These are phyloP conservation scores for Hondaea fermentalgiana DNA, from an alignment of 108 stramenopile genomes.

Conservation along the genomic window DNA sequence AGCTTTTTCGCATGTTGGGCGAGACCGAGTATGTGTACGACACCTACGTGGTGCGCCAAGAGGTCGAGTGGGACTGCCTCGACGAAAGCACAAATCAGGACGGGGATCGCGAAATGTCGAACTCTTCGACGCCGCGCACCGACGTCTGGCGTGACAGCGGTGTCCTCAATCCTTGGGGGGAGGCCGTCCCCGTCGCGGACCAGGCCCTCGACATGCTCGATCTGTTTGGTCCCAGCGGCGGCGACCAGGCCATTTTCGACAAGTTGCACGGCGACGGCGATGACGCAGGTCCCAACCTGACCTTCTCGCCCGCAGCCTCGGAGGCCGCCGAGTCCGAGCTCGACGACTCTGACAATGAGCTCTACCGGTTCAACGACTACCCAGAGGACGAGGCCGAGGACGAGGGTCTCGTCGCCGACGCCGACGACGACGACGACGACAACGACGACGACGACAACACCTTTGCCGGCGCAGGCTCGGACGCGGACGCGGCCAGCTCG, in stretches of 20 bases:
- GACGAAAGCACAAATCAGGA: not conserved
- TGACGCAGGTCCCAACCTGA: not conserved
- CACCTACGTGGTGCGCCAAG: conserved; percentile 1
- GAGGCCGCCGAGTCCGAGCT: not conserved
- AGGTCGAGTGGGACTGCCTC: not conserved
- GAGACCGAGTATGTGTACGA: not conserved
- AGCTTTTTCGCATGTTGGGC: not conserved
- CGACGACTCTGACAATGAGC: not conserved
- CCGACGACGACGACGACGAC: not conserved
- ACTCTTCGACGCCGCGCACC: not conserved
- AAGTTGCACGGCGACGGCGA: not conserved
- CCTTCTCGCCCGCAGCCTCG: not conserved
- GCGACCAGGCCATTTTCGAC: not conserved
- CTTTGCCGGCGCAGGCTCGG: not conserved
- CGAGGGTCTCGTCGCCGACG: not conserved
- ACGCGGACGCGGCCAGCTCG: no score
- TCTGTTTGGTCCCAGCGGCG: not conserved
- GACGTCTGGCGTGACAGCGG: not conserved
- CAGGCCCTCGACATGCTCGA: not conserved
- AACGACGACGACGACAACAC: not conserved
- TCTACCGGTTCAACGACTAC: not conserved
- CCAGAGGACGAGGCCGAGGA: not conserved
- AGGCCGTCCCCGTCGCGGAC: not conserved
- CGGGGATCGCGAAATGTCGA: not conserved
- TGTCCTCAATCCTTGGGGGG: not conserved